phyloP scores from a whole-genome alignment of 495 filamentous ascomycete species.

The Penicillium ochrochloron region DNA sequence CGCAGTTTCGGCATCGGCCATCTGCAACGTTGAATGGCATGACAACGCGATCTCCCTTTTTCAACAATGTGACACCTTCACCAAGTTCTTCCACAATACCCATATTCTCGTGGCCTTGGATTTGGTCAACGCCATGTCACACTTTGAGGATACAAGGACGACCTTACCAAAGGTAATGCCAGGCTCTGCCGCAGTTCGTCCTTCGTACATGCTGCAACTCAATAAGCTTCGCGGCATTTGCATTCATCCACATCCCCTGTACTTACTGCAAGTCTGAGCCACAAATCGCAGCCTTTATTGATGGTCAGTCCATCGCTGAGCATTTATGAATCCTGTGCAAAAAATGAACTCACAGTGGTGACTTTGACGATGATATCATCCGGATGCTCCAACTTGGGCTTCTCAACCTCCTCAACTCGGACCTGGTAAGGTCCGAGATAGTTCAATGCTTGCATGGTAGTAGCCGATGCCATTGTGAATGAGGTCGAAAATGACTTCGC shows the following conservation, averaged over 20 bases:
- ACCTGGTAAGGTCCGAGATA: conserved; percentile 59
- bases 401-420: conserved; percentile 51
- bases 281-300: conserved; percentile 52
- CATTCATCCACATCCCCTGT: not conserved
- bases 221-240: conserved; percentile 17
- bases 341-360: conserved; percentile 48
- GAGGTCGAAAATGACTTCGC: not conserved
- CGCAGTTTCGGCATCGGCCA: conserved; percentile 61
- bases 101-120: conserved; percentile 60
- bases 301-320: conserved; percentile 3
- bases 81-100: conserved; percentile 54
- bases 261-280: conserved; percentile 49
- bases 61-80: conserved; percentile 51
- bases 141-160: not conserved
- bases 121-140: conserved; percentile 6
- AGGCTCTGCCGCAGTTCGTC: conserved; percentile 52
- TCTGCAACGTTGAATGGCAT: conserved; percentile 65
- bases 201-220: conserved; percentile 54
- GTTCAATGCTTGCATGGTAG: conserved; percentile 59
- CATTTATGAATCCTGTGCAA: not conserved
- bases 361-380: conserved; percentile 61
- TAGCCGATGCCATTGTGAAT: conserved; percentile 26
- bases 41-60: conserved; percentile 59
- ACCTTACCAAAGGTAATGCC: conserved; percentile 57
- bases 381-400: conserved; percentile 56